phyloP scores from a whole-genome alignment of 306 rosid species.

The Crataegus laevigata region DNA sequence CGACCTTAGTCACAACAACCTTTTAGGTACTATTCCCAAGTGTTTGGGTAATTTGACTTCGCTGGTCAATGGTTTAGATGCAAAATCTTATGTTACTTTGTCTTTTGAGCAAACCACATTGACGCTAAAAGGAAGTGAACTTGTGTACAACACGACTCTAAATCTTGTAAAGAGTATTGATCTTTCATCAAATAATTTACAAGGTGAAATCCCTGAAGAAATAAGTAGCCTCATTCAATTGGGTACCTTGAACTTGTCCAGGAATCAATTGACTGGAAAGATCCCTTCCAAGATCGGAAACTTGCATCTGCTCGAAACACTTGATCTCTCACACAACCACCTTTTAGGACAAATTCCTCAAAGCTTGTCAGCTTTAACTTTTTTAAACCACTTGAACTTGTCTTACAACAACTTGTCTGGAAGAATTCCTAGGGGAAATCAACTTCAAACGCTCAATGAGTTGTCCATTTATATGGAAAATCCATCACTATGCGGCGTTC shows the following conservation, averaged over 20 bases:
- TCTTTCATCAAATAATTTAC: not conserved
- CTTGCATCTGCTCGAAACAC: not conserved
- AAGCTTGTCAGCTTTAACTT: too few relatives aligned
- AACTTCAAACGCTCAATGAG: too few relatives aligned
- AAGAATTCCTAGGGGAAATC: too few relatives aligned
- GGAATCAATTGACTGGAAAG: not conserved
- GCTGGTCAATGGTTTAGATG: not conserved
- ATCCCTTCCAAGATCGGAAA: slow-evolving; percentile 6
- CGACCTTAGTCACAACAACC: not conserved
- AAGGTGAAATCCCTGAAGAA: not conserved
- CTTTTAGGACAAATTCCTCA: slow-evolving; percentile 3
- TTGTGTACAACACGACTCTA: too few relatives aligned
- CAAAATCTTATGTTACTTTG: accelerated
- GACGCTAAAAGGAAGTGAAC: too few relatives aligned
- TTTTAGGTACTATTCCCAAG: not conserved
- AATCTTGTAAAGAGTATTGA: too few relatives aligned
- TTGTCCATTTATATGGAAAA: too few relatives aligned
- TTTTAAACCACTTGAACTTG: too few relatives aligned
- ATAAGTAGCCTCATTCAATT: not conserved
- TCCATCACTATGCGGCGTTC: too few relatives aligned
- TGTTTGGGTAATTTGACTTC: not conserved
- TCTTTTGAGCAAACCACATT: too few relatives aligned
- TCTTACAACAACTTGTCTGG: too few relatives aligned
- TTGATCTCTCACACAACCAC: slow-evolving; percentile 11
- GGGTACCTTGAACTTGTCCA: not conserved